Evolutionary conservation across 1,284 basidiomycete species (phyloP).

Genomic region (Heimioporus retisporus): DNA sequence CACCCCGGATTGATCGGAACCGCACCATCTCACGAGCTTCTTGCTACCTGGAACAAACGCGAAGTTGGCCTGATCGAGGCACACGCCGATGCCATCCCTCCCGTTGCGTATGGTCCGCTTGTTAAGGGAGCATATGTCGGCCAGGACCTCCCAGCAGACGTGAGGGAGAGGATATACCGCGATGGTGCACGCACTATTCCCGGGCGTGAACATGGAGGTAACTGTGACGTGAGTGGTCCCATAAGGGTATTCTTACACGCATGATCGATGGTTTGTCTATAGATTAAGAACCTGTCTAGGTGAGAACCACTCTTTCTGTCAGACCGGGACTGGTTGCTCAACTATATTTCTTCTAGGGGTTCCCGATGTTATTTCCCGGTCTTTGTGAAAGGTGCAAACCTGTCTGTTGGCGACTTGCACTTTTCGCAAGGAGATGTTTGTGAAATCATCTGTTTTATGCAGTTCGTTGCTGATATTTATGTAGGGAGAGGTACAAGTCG

Average conservation of each 20-base stretch:
- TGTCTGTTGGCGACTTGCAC: slow-evolving; percentile 85
- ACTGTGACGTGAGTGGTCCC: slow-evolving; percentile 70
- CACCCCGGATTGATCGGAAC: slow-evolving; percentile 85
- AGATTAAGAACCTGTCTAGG: slow-evolving; percentile 83
- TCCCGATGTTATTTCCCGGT: slow-evolving; percentile 85
- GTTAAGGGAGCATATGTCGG: slow-evolving; percentile 76
- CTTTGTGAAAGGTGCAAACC: slow-evolving; percentile 79
- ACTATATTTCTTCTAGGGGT: slow-evolving; percentile 49
- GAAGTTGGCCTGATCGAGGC: slow-evolving; percentile 75
- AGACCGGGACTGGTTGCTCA: background rate
- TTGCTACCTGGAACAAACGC: slow-evolving; percentile 80
- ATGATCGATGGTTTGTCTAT: slow-evolving; percentile 8
- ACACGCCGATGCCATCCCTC: slow-evolving; percentile 64
- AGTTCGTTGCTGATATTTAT: slow-evolving; percentile 9
- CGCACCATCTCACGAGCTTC: slow-evolving; percentile 77
- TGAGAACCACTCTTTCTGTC: slow-evolving; percentile 30
- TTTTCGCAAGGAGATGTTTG: slow-evolving; percentile 85
- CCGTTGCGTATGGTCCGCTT: slow-evolving; percentile 76
- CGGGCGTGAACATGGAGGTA: slow-evolving; percentile 85
- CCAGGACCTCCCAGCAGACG: slow-evolving; percentile 61
- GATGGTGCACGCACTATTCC: slow-evolving; percentile 85
- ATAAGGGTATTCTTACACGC: slow-evolving; percentile 4
- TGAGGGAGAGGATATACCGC: slow-evolving; percentile 64
- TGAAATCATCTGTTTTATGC: slow-evolving; percentile 12
- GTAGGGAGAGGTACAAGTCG: slow-evolving; percentile 61